phyloP scores from a whole-genome alignment of 495 filamentous ascomycete genomes.

The Daldinia bambusicola region DNA sequence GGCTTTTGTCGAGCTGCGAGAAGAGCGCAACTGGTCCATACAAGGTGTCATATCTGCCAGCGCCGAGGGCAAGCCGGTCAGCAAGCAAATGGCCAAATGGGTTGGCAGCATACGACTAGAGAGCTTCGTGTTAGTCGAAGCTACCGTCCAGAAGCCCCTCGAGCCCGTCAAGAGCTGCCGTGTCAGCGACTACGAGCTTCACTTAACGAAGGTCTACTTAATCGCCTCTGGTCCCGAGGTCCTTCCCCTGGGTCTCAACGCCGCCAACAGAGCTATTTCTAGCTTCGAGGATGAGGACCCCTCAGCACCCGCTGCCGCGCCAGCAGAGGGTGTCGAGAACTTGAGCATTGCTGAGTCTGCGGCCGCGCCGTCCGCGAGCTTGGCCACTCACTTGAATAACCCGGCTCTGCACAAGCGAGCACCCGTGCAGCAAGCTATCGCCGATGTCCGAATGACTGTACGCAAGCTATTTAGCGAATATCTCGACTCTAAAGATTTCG shows the following conservation, averaged over 20 bases:
- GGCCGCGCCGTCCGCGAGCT: constrained; percentile 70
- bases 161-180: constrained; percentile 84
- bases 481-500: constrained; percentile 78
- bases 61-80: constrained; percentile 62
- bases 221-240: constrained; percentile 67
- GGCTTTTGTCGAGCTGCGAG: constrained; percentile 88
- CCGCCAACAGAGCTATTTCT: constrained; percentile 72
- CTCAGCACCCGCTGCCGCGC: constrained; percentile 63
- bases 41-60: constrained; percentile 76
- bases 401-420: constrained; percentile 91
- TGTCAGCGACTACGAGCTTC: constrained; percentile 81
- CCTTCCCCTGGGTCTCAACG: constrained; percentile 73
- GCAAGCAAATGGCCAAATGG: constrained; percentile 95
- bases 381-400: constrained; percentile 84
- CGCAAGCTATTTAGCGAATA: constrained; percentile 83
- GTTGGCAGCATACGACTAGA: constrained; percentile 79
- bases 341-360: constrained; percentile 45
- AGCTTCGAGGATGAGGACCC: constrained; percentile 70
- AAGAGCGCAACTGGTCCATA: constrained; percentile 79
- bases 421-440: constrained; percentile 86
- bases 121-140: constrained; percentile 84
- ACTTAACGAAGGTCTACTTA: constrained; percentile 84
- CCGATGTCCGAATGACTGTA: constrained; percentile 80
- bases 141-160: constrained; percentile 79
- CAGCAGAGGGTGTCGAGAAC: constrained; percentile 67